A percentile compares a stretch with the other conserved stretches of the same genome.
phyloP scores from a whole-genome alignment of 805 yeast species.

The Monosporozyma aquatica region DNA sequence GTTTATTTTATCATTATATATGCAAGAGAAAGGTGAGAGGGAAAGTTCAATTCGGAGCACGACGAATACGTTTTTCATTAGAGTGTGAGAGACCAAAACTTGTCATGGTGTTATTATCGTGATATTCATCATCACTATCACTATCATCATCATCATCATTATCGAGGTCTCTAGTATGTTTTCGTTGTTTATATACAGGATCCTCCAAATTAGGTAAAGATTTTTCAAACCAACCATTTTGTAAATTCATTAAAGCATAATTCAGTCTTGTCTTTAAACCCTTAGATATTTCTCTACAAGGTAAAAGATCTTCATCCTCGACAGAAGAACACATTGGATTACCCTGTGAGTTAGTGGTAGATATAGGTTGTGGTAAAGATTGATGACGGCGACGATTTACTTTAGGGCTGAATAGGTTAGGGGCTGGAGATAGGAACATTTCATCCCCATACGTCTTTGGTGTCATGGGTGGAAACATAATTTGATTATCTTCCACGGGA shows the following conservation, averaged over 20 bases:
- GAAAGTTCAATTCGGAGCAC: no score
- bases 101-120: neutral
- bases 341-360: no score
- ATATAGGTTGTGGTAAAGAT: neutral
- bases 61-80: neutral
- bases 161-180: neutral
- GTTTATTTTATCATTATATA: no score
- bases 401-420: slow-evolving; percentile 23
- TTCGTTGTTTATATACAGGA: neutral
- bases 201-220: slow-evolving; percentile 21
- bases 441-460: slow-evolving; percentile 26
- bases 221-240: slow-evolving; percentile 28
- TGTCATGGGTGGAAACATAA: slow-evolving; percentile 26
- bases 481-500: slow-evolving; percentile 4
- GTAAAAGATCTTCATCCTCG: neutral
- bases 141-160: no score
- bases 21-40: neutral
- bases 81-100: neutral
- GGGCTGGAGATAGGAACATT: slow-evolving; percentile 27
- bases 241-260: slow-evolving; percentile 35
- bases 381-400: neutral
- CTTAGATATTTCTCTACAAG: slow-evolving; percentile 31
- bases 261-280: slow-evolving; percentile 34
- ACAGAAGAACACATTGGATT: no score
- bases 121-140: no score